Evolutionary conservation across 768 basidiomycete species (phyloP), one percentile per base, ranked within the genome.

Genomic region (Podaxis sp.): DNA sequence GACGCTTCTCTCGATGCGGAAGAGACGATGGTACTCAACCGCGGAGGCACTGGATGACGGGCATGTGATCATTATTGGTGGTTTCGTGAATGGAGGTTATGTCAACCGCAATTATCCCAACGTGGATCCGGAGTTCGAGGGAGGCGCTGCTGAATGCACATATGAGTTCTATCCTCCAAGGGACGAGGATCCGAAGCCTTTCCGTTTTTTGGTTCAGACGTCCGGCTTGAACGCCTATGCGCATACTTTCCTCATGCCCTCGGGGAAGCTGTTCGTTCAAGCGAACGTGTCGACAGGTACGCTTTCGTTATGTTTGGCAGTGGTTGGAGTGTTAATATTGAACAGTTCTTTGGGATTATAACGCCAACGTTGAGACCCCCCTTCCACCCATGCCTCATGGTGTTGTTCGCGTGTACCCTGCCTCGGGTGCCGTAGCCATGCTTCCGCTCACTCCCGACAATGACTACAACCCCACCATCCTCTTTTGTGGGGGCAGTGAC

Each of bases 401-500:
- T 46, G 86, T 96, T 51, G 85, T 84, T 24, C 89, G 94, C 36
- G 90, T 93, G 2, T 96, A 96, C 70, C 94, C 94, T 9, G 96
- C 90, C 0, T 93, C 94, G 9, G 94, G 92, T 37, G 96, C 90
- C 0, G 84, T 83, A 1, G 90, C 90, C 46, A 93, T 98, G 90
- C 82, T 98, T 0, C 96, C 96, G 8, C 82, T 98, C 24, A 96
- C 92, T 2, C 90, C 91, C 5, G 89, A 82, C 22, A 97, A 96
- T 77, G 89, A 91, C 70, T 98, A 92, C 71, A 85, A 81, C 0
- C 91, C 90, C 0, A 93, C 93, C 0, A 72, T 97, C 52, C 69
- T 98, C 50, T 96, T 98, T 75, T 98, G 96, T 66, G 96, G 96
- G 55, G 96, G 96, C 24, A 84, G 85, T 7, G 81, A 90, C 72